Base-by-base conservation (phyloP, 495 filamentous ascomycete species). In the Astrocystis sublimbata region DNA sequence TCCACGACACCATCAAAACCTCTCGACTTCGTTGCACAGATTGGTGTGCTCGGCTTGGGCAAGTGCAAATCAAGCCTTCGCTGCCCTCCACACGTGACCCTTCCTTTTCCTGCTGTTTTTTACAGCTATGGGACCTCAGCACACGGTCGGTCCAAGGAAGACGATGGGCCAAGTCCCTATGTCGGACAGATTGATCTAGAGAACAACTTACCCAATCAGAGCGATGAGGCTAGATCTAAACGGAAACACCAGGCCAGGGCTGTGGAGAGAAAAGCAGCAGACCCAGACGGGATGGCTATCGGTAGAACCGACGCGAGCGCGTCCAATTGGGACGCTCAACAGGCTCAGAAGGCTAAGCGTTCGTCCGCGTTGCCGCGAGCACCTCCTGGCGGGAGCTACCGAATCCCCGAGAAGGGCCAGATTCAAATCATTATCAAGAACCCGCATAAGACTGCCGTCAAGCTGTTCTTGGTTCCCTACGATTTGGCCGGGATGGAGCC, bases 401-500 rank as follows among this genome's bases (percentile, higher is more conserved):
- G 96, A 54, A 97, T 99, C 47, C 96, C 94, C 0, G 90, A 97
- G 70, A 90, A 92, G 68, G 94, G 94, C 0, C 94, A 98, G 71
- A 79, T 99, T 26, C 94, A 99, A 73, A 96, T 99, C 64, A 88
- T 99, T 49, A 94, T 97, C 75, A 96, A 96, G 71, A 97, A 96
- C 66, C 92, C 91, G 10, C 92, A 96, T 79, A 97, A 96, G 71
- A 97, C 92, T 4, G 93, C 93, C 4, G 92, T 97, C 52, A 97
- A 97, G 72, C 77, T 97, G 15, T 99, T 97, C 66, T 82, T 98
- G 13, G 87, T 99, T 24, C 94, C 96, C 0, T 99, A 99, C 69
- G 93, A 97, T 73, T 81, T 99, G 7, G 81, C 85, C n/a, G 94
- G 92, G 58, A 99, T 99, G 96, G 90, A 94, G 64, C 82, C 91